phyloP scores from a whole-genome alignment of 805 yeast genomes.

The Suhomyces xylopsoci region DNA sequence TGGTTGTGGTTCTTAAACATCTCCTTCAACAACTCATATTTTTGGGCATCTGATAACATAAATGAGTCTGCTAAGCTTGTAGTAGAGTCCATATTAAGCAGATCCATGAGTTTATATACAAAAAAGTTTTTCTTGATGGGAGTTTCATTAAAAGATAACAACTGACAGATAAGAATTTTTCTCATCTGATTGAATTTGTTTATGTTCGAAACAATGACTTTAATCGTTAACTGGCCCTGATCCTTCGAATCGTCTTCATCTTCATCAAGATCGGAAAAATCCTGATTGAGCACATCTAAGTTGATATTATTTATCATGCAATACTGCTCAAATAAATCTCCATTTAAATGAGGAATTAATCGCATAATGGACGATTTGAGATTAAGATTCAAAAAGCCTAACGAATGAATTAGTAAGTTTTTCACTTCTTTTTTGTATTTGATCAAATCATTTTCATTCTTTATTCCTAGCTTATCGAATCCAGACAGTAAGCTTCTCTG shows the following conservation, averaged over 20 bases:
- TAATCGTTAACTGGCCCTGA: not conserved
- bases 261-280: slow-evolving; percentile 8
- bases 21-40: slow-evolving; percentile 16
- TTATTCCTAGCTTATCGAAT: not conserved
- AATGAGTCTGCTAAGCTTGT: not conserved
- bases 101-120: slow-evolving; percentile 25
- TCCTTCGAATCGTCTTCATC: not conserved
- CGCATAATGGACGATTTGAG: slow-evolving; percentile 25
- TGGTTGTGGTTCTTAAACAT: slow-evolving; percentile 23
- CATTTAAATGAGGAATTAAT: slow-evolving; percentile 33
- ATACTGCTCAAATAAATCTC: slow-evolving; percentile 37
- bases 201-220: slow-evolving; percentile 10
- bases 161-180: slow-evolving; percentile 36
- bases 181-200: slow-evolving; percentile 35
- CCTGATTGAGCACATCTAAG: slow-evolving; percentile 14
- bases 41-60: slow-evolving; percentile 9
- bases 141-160: slow-evolving; percentile 34
- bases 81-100: slow-evolving; percentile 9
- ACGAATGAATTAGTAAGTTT: slow-evolving; percentile 20
- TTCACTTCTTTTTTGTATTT: slow-evolving; percentile 10
- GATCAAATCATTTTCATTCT: not conserved
- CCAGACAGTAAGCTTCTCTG: not conserved
- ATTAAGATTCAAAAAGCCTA: slow-evolving; percentile 28
- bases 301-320: slow-evolving; percentile 37
- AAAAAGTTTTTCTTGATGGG: slow-evolving; percentile 27